Base-by-base conservation (phyloP, 352 stramenopile species). In the Pythium folliculosum region DNA sequence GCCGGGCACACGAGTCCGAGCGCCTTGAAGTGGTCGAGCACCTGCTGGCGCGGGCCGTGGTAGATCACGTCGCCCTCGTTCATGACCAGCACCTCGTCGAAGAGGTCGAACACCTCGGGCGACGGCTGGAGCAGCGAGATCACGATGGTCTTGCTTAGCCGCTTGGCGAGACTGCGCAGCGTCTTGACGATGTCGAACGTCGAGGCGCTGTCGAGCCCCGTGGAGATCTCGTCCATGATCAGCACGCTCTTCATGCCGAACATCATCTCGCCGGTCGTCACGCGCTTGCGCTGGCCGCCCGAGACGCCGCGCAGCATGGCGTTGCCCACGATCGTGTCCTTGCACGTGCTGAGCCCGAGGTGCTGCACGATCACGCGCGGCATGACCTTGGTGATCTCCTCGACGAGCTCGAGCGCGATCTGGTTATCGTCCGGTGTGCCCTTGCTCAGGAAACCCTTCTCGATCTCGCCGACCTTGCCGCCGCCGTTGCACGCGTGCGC, bases 81-180 rank as follows among this genome's bases (percentile, higher is more conserved):
- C 22, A 99, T 69, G 22, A 99, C 48, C 27, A 98, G 80, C 14
- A 98, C 71, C 57, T 98, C 84, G 75, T 99, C 95, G 70, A 99
- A 98, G 12, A 98, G 75, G 25, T 77, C 82, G 44, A 96, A 95
- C 5, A 96, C 91, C 75, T 98, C 94, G 8, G 95, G 95, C 14
- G 94, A 88, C 37, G 95, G 94, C 75, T 98, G 81, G 19, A 97
- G 68, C 8, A 98, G 74, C 5, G 88, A 89, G n/a, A 97, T 83
- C 38, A 94, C 74, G 23, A 79, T 60, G 3, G 81, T 90, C 52
- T 77, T 73, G 49, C 76, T 60, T 8, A 92, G 66, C 14, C 88
- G 84, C 64, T 94, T 75, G 1, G 84, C 94, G 40, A 88, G 66
- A 22, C 60, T 76, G 9, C 78, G 70, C 38, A 82, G 70, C 16